Conservation (phyloP, 768 basidiomycete genomes). For the Cystofilobasidium capitatum region DNA sequence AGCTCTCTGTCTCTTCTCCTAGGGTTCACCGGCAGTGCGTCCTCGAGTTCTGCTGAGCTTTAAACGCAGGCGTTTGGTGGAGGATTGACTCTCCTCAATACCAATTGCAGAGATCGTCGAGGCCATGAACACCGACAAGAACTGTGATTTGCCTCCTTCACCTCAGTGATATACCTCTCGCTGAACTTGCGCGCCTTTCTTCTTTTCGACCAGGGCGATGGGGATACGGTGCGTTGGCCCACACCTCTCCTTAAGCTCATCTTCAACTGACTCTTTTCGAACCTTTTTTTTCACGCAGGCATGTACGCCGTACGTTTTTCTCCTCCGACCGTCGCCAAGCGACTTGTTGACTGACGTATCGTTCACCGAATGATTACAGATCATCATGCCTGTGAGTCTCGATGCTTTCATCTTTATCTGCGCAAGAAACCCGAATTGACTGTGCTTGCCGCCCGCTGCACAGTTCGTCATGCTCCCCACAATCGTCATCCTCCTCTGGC, state of each 20-base stretch:
- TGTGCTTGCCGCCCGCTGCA: too few relatives aligned
- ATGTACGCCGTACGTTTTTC: too few relatives aligned
- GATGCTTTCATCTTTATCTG: too few relatives aligned
- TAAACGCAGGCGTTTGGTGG: constrained; percentile 37
- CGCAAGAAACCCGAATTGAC: too few relatives aligned
- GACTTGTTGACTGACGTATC: too few relatives aligned
- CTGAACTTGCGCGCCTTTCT: too few relatives aligned
- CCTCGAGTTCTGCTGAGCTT: constrained; percentile 37
- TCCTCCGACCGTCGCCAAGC: too few relatives aligned
- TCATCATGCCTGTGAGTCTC: constrained; percentile 37
- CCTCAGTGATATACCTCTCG: too few relatives aligned
- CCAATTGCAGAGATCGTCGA: constrained; percentile 35
- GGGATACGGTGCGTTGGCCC: constrained; percentile 28
- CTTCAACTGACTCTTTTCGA: constrained; percentile 19
- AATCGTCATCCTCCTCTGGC: constrained; percentile 33
- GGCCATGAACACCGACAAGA: constrained; percentile 30
- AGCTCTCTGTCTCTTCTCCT: background rate
- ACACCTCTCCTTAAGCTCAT: background rate
- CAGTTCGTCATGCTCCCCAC: constrained; percentile 33
- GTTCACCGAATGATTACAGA: too few relatives aligned
- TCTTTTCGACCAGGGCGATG: too few relatives aligned
- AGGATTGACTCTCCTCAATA: constrained; percentile 32
- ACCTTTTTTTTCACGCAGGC: constrained; percentile 13
- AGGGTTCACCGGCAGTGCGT: constrained; percentile 27
- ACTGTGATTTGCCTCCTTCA: too few relatives aligned